Percentiles rank a stretch among this genome's conserved stretches.
phyloP scores from a whole-genome alignment of 139 green algal genomes.

The Chlorella ohadii region DNA sequence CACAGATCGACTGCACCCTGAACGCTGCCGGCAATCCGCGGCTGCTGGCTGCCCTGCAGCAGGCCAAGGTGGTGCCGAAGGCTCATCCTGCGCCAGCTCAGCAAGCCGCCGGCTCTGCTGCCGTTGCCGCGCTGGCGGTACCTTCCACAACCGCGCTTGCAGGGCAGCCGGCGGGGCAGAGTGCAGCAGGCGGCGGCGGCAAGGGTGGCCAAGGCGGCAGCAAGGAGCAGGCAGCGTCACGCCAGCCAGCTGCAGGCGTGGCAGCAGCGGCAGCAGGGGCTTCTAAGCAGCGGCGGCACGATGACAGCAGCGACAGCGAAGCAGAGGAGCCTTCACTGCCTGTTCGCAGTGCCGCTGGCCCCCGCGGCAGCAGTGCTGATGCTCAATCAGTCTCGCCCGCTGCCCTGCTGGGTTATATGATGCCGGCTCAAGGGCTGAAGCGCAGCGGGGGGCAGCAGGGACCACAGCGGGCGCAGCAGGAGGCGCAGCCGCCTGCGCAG shows the following conservation, averaged over 20 bases:
- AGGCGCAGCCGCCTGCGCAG: background rate
- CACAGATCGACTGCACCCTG: conserved; percentile 10
- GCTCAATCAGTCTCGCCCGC: background rate
- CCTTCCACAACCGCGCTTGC: background rate
- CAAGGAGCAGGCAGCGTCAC: background rate
- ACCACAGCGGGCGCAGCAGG: background rate
- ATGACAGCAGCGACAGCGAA: conserved; percentile 24
- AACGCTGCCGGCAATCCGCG: background rate
- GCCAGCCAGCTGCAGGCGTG: background rate
- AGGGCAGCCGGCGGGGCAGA: background rate
- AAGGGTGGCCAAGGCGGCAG: background rate
- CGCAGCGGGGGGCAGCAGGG: background rate
- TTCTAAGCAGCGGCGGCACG: too few relatives aligned
- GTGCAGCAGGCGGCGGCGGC: background rate
- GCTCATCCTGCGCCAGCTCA: background rate
- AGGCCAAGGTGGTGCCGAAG: background rate
- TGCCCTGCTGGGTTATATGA: conserved; percentile 8
- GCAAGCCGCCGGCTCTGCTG: background rate
- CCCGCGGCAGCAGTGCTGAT: background rate
- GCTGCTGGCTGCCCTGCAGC: conserved; percentile 15
- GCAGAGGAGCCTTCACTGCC: background rate
- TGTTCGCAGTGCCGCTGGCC: background rate
- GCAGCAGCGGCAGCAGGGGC: background rate
- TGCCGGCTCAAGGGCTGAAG: background rate
- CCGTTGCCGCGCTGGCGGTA: background rate